These are phyloP conservation scores for Phytopythium mirpurense DNA, from an alignment of 352 stramenopile genomes.

Conservation along the genomic window DNA sequence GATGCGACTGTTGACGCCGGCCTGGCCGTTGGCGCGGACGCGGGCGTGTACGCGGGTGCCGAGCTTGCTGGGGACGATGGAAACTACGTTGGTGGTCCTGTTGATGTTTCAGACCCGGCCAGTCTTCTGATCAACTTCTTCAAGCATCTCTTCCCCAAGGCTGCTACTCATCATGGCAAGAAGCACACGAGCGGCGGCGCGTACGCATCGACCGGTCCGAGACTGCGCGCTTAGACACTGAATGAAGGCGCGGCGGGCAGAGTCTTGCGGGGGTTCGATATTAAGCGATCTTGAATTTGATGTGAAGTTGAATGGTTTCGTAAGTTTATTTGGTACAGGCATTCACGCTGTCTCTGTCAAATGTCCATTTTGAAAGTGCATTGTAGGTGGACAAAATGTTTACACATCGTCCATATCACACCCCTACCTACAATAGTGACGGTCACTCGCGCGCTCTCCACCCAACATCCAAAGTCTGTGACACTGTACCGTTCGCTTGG, in stretches of 20 bases:
- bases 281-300: neutral
- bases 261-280: neutral
- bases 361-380: too few relatives aligned
- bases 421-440: too few relatives aligned
- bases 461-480: neutral
- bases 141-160: neutral
- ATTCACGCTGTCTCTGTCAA: too few relatives aligned
- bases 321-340: too few relatives aligned
- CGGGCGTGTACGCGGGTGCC: neutral
- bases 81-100: neutral
- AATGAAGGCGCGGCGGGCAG: too few relatives aligned
- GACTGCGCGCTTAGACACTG: neutral
- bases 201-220: neutral
- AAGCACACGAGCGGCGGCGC: neutral
- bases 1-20: neutral
- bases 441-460: too few relatives aligned
- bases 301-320: neutral
- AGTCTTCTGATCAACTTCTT: neutral
- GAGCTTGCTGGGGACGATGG: neutral
- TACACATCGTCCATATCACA: too few relatives aligned
- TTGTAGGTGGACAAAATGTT: too few relatives aligned
- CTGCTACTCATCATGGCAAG: neutral
- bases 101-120: neutral
- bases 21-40: neutral
- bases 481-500: neutral